phyloP scores from a whole-genome alignment of 768 basidiomycete species.

The Artomyces pyxidatus region DNA sequence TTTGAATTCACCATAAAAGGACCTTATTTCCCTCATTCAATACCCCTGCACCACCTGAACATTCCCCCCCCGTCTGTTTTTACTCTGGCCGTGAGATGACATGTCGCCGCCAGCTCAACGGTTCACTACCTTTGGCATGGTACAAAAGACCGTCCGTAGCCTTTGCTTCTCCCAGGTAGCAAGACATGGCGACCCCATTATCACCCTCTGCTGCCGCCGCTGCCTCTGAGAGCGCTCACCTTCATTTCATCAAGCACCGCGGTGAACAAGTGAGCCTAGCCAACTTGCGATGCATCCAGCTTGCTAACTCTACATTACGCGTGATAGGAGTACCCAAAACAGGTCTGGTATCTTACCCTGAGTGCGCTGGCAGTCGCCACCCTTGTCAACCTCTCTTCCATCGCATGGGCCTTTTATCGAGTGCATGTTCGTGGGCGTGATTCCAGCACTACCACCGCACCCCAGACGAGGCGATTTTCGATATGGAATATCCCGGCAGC shows the following conservation, averaged over 20 bases:
- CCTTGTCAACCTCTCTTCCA: slow-evolving; percentile 12
- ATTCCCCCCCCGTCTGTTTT: background rate
- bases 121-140: no score
- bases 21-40: no score
- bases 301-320: background rate
- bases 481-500: slow-evolving; percentile 20
- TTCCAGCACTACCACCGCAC: background rate
- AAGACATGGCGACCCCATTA: background rate
- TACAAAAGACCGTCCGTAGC: no score
- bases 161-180: no score
- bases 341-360: slow-evolving; percentile 14
- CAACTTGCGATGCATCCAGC: background rate
- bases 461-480: slow-evolving; percentile 6
- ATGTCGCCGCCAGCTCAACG: background rate
- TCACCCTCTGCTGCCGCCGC: slow-evolving; percentile 2
- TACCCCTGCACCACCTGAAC: no score
- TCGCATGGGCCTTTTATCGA: slow-evolving; percentile 15
- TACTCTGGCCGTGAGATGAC: background rate
- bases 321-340: slow-evolving; percentile 14
- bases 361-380: slow-evolving; percentile 14
- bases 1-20: no score
- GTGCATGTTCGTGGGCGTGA: slow-evolving; percentile 3
- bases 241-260: slow-evolving; percentile 9
- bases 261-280: slow-evolving; percentile 5
- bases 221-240: slow-evolving; percentile 3